phyloP scores from a whole-genome alignment of 495 filamentous ascomycete genomes.

The Podospora pseudoanserina region DNA sequence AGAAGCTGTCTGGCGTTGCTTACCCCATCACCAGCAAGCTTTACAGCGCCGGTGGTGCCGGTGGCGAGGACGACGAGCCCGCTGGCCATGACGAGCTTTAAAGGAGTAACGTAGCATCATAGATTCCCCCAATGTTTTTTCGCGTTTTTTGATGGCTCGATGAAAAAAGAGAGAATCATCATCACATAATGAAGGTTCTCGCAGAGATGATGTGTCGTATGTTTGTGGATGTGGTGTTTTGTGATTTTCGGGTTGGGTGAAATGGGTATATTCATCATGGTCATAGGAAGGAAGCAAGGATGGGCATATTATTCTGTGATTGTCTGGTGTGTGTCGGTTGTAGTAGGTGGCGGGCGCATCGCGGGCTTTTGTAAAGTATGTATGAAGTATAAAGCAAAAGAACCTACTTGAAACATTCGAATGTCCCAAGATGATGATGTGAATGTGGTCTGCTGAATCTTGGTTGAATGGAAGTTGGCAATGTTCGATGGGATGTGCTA shows the following conservation, averaged over 20 bases:
- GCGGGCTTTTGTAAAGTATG: background rate
- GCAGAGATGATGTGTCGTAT: background rate
- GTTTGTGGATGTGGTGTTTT: background rate
- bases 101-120: conserved; percentile 30
- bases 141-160: conserved; percentile 24
- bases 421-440: background rate
- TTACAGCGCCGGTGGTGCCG: conserved; percentile 66
- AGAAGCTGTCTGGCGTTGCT: conserved; percentile 93
- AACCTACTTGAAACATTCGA: background rate
- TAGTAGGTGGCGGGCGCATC: background rate
- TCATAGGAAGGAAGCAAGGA: background rate
- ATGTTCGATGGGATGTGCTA: too few species aligned
- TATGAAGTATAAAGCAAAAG: background rate
- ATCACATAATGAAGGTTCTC: background rate
- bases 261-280: background rate
- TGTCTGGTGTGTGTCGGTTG: background rate
- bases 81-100: conserved; percentile 88
- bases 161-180: conserved; percentile 21
- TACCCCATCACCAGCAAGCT: conserved; percentile 99
- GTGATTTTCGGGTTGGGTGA: background rate
- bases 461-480: too few species aligned
- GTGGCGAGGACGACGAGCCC: conserved; percentile 70
- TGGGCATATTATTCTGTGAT: background rate
- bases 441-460: background rate
- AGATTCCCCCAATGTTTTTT: conserved; percentile 32